These are phyloP conservation scores for Arabidopsis hybrid DNA, from an alignment of 441 rosid species.

Conservation along the genomic window DNA sequence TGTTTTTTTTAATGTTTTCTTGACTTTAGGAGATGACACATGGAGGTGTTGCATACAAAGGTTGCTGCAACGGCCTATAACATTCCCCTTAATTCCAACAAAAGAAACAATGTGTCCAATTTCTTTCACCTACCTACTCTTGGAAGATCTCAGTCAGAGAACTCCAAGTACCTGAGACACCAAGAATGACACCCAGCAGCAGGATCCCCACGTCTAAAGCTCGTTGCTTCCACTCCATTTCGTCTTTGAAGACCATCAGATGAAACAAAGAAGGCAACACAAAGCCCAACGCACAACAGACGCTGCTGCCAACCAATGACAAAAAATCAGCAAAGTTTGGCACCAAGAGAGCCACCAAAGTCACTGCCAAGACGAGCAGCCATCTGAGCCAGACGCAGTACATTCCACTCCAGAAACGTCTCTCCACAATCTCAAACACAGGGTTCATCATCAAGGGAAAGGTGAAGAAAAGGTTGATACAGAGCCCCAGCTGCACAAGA, in stretches of 20 bases:
- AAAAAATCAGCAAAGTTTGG: slow-evolving; percentile 86
- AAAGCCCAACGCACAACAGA: slow-evolving; percentile 77
- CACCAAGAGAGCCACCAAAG: slow-evolving; percentile 67
- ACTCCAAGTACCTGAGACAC: slow-evolving; percentile 73
- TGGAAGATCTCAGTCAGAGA: slow-evolving; percentile 63
- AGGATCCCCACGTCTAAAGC: slow-evolving; percentile 55
- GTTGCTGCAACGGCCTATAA: too few species aligned
- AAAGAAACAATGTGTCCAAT: background rate
- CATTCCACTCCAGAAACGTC: slow-evolving; percentile 60
- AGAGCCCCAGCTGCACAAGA: slow-evolving; percentile 71
- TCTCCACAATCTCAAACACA: slow-evolving; percentile 78
- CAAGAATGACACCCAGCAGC: slow-evolving; percentile 58
- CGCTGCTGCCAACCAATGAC: slow-evolving; percentile 83
- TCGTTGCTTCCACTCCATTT: slow-evolving; percentile 62
- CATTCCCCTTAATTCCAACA: background rate
- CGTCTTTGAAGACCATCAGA: slow-evolving; percentile 72
- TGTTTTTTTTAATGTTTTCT: too few species aligned
- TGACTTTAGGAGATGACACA: too few species aligned
- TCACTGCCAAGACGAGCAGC: slow-evolving; percentile 64
- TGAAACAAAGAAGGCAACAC: slow-evolving; percentile 80
- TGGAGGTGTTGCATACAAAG: too few species aligned
- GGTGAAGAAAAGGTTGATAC: slow-evolving; percentile 80
- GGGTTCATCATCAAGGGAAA: slow-evolving; percentile 93
- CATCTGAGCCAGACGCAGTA: slow-evolving; percentile 82
- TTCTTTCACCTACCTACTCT: slow-evolving; percentile 38